A percentile compares a stretch with the other conserved stretches of the same genome.
phyloP scores from a whole-genome alignment of 2,329 filamentous ascomycete species.

The Colletotrichum incanum region DNA sequence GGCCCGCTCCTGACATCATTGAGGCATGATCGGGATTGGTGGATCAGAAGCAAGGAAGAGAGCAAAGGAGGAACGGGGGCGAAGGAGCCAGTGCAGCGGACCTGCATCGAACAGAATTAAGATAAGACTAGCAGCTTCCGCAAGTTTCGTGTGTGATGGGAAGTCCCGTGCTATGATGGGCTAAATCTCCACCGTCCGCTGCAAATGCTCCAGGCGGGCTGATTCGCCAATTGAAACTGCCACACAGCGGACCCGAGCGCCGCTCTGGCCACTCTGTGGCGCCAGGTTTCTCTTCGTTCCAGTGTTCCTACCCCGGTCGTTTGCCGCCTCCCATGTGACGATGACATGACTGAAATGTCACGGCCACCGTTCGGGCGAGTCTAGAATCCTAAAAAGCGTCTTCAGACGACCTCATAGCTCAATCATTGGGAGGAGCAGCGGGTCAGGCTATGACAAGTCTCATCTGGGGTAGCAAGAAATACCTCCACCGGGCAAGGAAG shows the following conservation, averaged over 20 bases:
- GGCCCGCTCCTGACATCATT: constrained; percentile 43
- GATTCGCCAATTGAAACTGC: constrained; percentile 33
- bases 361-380: constrained; percentile 4
- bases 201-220: constrained; percentile 36
- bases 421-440: background rate
- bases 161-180: constrained; percentile 24
- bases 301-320: constrained; percentile 9
- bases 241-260: constrained; percentile 12
- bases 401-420: constrained; percentile 17
- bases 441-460: background rate
- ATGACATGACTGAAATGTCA: constrained; percentile 34
- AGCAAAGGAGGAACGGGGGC: constrained; percentile 13
- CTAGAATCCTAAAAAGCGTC: constrained; percentile 18
- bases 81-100: constrained; percentile 5
- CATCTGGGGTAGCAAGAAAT: background rate
- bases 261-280: constrained; percentile 35
- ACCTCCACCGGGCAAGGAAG: background rate
- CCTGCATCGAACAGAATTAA: constrained; percentile 11
- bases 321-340: constrained; percentile 38
- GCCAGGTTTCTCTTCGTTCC: constrained; percentile 19
- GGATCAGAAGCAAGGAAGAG: constrained; percentile 34
- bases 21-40: constrained; percentile 37
- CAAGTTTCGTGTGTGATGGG: no score
- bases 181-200: constrained; percentile 29
- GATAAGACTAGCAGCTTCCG: background rate